These are phyloP conservation scores for Wilhelminamyces savonicus DNA, from an alignment of 805 yeast genomes.

Conservation along the genomic window DNA sequence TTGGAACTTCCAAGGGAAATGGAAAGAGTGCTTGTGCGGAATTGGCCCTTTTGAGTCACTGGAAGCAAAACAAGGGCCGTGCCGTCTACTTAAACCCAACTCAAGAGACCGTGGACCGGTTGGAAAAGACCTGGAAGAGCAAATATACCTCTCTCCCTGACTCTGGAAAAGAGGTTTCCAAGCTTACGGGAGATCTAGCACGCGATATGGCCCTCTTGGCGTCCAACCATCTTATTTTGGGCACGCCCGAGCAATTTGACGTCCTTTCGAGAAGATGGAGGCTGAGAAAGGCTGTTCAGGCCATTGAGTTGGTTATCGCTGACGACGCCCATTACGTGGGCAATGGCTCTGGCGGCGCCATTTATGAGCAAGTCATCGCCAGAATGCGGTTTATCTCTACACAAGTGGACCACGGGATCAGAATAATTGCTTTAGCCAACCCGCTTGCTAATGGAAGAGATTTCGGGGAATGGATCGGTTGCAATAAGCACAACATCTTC, in stretches of 20 bases:
- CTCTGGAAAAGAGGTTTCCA: slow-evolving; percentile 47
- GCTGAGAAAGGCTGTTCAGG: slow-evolving; percentile 61
- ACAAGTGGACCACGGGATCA: slow-evolving; percentile 47
- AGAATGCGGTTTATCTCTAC: slow-evolving; percentile 65
- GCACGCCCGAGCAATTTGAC: slow-evolving; percentile 80
- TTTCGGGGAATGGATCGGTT: slow-evolving; percentile 83
- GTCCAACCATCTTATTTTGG: slow-evolving; percentile 58
- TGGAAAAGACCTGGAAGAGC: slow-evolving; percentile 46
- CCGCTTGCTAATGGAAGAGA: slow-evolving; percentile 73
- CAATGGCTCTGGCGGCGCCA: slow-evolving; percentile 46
- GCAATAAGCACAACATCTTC: slow-evolving; percentile 50
- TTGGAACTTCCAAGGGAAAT: slow-evolving; percentile 70
- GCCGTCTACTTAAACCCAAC: slow-evolving; percentile 66
- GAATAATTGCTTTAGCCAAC: slow-evolving; percentile 66
- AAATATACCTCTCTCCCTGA: slow-evolving; percentile 44
- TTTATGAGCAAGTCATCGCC: slow-evolving; percentile 65
- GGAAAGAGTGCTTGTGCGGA: slow-evolving; percentile 74
- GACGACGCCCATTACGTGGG: slow-evolving; percentile 73
- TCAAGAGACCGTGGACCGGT: slow-evolving; percentile 46
- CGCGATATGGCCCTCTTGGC: slow-evolving; percentile 52
- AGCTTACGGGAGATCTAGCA: slow-evolving; percentile 48
- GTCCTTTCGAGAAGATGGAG: slow-evolving; percentile 75
- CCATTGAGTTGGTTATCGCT: slow-evolving; percentile 60
- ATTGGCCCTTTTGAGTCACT: slow-evolving; percentile 63
- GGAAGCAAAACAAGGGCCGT: slow-evolving; percentile 66